phyloP scores from a whole-genome alignment of 2,329 filamentous ascomycete genomes.

The Fusarium solani-melongenae region DNA sequence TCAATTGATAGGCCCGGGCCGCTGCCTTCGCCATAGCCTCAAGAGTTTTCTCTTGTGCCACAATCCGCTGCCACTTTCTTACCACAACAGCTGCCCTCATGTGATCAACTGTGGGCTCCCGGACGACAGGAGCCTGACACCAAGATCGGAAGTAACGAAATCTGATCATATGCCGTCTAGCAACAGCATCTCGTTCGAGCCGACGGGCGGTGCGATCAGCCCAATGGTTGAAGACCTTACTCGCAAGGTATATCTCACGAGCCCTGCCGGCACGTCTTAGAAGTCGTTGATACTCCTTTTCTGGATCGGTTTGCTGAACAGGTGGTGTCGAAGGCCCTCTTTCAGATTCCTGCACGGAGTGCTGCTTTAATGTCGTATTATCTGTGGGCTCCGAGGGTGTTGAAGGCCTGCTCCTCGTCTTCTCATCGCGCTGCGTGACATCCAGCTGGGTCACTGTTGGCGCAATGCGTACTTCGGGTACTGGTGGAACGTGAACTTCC shows the following conservation, averaged over 20 bases:
- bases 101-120: conserved; percentile 44
- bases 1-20: conserved; percentile 33
- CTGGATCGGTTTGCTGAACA: conserved; percentile 2
- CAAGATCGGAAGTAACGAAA: conserved; percentile 56
- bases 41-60: conserved; percentile 43
- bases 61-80: conserved; percentile 49
- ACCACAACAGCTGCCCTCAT: conserved; percentile 45
- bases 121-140: conserved; percentile 48
- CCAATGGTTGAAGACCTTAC: conserved; percentile 65
- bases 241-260: conserved; percentile 70
- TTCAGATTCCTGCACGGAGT: conserved; percentile 3
- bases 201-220: conserved; percentile 72
- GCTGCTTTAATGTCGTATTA: not conserved
- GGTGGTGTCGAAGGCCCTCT: conserved; percentile 21
- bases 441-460: conserved; percentile 2
- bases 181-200: conserved; percentile 72
- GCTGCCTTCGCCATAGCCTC: conserved; percentile 39
- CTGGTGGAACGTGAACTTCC: not conserved
- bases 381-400: conserved; percentile 2
- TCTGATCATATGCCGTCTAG: conserved; percentile 76
- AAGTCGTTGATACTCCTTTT: conserved; percentile 36
- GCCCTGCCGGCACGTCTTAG: conserved; percentile 68
- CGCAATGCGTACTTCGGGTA: conserved; percentile 4
- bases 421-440: conserved; percentile 9
- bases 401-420: conserved; percentile 7